Base-by-base conservation (phyloP, 257 asterid species). In the Sherardia arvensis region DNA sequence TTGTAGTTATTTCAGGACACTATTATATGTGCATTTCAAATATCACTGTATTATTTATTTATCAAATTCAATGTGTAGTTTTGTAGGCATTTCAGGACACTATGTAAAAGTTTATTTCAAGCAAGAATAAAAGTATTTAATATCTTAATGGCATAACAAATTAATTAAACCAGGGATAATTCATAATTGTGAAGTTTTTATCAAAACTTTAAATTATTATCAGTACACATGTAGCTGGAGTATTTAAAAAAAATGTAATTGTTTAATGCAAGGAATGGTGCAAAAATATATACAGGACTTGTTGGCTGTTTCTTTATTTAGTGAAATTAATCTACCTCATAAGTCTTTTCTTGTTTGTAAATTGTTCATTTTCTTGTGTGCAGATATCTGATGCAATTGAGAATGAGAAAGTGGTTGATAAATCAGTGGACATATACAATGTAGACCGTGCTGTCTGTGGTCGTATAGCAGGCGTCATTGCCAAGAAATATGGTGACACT, bases 361-460 rank as follows among this genome's bases (percentile, higher is more conserved):
- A 23, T 26, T 25, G 4, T n/a, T 68, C 32, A 53, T 53, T 34
- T 21, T 66, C 47, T 43, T 45, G 36, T 21, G 23, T 59, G 59
- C 95, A 93, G 99, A 62, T 93, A 73, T 70, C 85, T 53, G 83
- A 83, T 69, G 97, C 99, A 56, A 93, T 93, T 69, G 85, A 84
- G 67, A 90, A 87, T 68, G 97, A 93, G 69, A 86, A 84, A 27
- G 88, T 85, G 54, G 99, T 78, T 59, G 82, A 78, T 56, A 87
- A 93, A 84, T 71, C 96, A 14, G 85, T 80, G 36, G 53, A 73
- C 27, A 90, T 93, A 69, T 93, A 82, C 90, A 93, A 93, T 47
- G 92, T 90, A 69, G 97, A 93, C 81, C 86, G 99, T 80, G 95
- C 99, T 64, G 95, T 81, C 73, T 93, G 99, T 83, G 99, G 99